Base-by-base conservation (phyloP, 2,329 filamentous ascomycete species). In the Trichoderma sp. region DNA sequence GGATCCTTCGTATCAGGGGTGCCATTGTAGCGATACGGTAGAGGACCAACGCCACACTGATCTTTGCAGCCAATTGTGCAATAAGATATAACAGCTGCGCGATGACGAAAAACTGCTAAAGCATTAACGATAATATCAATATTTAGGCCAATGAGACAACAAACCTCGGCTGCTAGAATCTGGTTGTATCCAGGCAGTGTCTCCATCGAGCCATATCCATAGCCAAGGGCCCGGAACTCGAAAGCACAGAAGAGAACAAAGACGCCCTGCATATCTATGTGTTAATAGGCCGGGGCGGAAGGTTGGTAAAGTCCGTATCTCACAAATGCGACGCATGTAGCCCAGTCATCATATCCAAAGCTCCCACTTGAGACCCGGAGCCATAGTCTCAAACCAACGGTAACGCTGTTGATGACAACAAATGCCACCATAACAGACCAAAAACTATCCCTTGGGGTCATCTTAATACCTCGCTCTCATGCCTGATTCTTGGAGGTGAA, bases 311-410 rank as follows among this genome's bases (percentile, higher is more conserved):
- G 58, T 37, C 57, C 57, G 56, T 27, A 12, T 22, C 57, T 60
- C 57, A 60, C 57, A 34, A 48, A 60, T 17, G 57, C 57, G 9
- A 48, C 39, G n/a, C 57, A 48, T 48, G 37, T 60, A 19, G 57
- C 57, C 57, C 57, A 60, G 15, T 61, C 58, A 25, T 61, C 58
- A 32, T 61, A 61, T n/a, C 58, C 58, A n/a, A 61, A 52, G 19
- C 32, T 50, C 15, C 45, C 8, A n/a, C 42, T 50, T 19, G 57
- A 22, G n/a, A 60, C 25, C 10, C 57, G 37, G 15, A 60, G 57
- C 57, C 57, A 60, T 34, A 60, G 12, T 22, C 57, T 48, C 25
- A 60, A 34, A 5, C 57, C 57, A 48, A 60, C 57, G 12, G 57
- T 48, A 22, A 60, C 32, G n/a, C 39, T 48, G 19, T 60, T 60